Evolutionary conservation across 2,329 filamentous ascomycete genomes (phyloP).

Genomic region (Colletotrichum tofieldiae): DNA sequence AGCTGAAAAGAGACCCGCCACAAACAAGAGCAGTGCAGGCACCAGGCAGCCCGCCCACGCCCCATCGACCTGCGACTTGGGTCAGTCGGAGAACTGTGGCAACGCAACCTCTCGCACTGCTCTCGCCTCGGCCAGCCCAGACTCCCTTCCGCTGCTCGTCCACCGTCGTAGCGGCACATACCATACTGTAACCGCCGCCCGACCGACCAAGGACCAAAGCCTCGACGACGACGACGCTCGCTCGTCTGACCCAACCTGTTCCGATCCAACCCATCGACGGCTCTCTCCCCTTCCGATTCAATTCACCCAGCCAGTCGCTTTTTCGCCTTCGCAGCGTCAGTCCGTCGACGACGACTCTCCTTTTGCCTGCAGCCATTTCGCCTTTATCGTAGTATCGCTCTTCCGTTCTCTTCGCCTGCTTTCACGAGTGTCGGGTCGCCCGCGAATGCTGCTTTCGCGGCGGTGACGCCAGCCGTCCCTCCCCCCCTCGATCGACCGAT

Average conservation of each 20-base stretch:
- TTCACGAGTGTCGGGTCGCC: slow-evolving; percentile 21
- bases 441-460: slow-evolving; percentile 44
- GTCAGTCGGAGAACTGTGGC: slow-evolving; percentile 29
- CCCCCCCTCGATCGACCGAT: slow-evolving; percentile 38
- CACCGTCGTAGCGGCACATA: slow-evolving; percentile 10
- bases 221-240: slow-evolving; percentile 24
- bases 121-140: neutral
- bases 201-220: slow-evolving; percentile 15
- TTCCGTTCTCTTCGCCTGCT: neutral
- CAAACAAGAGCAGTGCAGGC: slow-evolving; percentile 21
- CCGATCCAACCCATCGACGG: neutral
- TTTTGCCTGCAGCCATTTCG: slow-evolving; percentile 7
- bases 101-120: slow-evolving; percentile 20
- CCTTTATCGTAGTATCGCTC: neutral
- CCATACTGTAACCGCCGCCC: slow-evolving; percentile 20
- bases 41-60: slow-evolving; percentile 5
- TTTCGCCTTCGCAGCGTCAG: slow-evolving; percentile 11
- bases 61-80: slow-evolving; percentile 42
- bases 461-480: slow-evolving; percentile 46
- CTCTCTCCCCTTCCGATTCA: slow-evolving; percentile 11
- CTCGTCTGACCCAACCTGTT: slow-evolving; percentile 31
- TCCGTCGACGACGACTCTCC: slow-evolving; percentile 27
- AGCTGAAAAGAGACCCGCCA: slow-evolving; percentile 32
- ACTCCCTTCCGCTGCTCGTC: neutral
- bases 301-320: slow-evolving; percentile 12